Conservation (phyloP, 2,329 filamentous ascomycete species). For the Ophiostoma novo-ulmi region DNA sequence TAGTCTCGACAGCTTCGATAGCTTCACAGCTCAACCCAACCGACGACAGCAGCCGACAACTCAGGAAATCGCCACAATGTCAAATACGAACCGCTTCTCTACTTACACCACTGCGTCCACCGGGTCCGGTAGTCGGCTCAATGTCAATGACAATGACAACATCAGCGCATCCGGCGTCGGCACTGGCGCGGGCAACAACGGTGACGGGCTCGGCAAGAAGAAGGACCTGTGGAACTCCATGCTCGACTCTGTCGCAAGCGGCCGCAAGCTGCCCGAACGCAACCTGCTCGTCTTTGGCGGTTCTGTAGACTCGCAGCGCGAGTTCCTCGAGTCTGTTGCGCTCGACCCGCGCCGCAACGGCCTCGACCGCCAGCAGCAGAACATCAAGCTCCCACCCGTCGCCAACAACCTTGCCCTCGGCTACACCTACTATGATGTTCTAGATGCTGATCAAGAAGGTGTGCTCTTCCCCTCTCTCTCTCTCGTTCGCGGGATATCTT, state of each 20-base stretch:
- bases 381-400: slow-evolving; percentile 63
- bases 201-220: slow-evolving; percentile 45
- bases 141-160: slow-evolving; percentile 15
- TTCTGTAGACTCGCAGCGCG: slow-evolving; percentile 73
- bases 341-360: slow-evolving; percentile 49
- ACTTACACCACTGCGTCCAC: slow-evolving; percentile 53
- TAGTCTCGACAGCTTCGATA: neutral
- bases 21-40: neutral
- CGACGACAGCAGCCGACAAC: neutral
- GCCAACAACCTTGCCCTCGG: slow-evolving; percentile 90
- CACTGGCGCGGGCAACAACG: slow-evolving; percentile 37
- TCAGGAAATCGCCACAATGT: slow-evolving; percentile 40
- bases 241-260: slow-evolving; percentile 84
- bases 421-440: slow-evolving; percentile 91
- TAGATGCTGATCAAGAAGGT: slow-evolving; percentile 93
- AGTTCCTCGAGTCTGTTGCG: slow-evolving; percentile 67
- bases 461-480: slow-evolving; percentile 39
- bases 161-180: slow-evolving; percentile 12
- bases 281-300: slow-evolving; percentile 82
- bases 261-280: slow-evolving; percentile 86
- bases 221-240: slow-evolving; percentile 93
- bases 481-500: neutral
- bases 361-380: slow-evolving; percentile 42
- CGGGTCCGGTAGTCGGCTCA: slow-evolving; percentile 44
- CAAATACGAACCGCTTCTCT: slow-evolving; percentile 52